Percentiles rank a stretch among this genome's conserved stretches.
Conservation (phyloP, 495 filamentous ascomycete genomes). For the Penicillium taxi region DNA sequence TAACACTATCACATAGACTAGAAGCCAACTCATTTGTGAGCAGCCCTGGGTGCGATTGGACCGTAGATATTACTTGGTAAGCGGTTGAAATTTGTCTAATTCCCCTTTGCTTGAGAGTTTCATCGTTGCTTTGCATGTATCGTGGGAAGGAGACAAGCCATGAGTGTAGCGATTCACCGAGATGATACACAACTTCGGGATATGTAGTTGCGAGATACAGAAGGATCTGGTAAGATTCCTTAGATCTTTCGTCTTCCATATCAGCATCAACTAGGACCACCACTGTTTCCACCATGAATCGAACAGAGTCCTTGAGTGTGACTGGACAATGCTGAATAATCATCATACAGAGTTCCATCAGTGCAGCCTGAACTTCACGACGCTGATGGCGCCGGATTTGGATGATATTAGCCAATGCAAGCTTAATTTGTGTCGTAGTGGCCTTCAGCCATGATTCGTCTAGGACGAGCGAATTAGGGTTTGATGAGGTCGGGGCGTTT, state of each 20-base stretch:
- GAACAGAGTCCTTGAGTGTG: slow-evolving; percentile 61
- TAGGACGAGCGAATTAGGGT: slow-evolving; percentile 28
- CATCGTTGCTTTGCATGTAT: slow-evolving; percentile 78
- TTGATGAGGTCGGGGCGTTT: slow-evolving; percentile 18
- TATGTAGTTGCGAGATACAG: slow-evolving; percentile 57
- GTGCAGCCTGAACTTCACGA: slow-evolving; percentile 57
- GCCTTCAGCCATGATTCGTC: slow-evolving; percentile 70
- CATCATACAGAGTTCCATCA: slow-evolving; percentile 61
- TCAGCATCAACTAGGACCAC: slow-evolving; percentile 63
- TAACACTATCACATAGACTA: slow-evolving; percentile 41
- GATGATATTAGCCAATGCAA: slow-evolving; percentile 72
- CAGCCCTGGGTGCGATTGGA: slow-evolving; percentile 60
- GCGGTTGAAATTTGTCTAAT: slow-evolving; percentile 67
- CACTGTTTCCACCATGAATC: slow-evolving; percentile 71
- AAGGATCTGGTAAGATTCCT: slow-evolving; percentile 39
- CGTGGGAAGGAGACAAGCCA: slow-evolving; percentile 78
- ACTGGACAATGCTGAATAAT: slow-evolving; percentile 68
- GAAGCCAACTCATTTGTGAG: slow-evolving; percentile 60
- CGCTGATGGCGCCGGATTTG: slow-evolving; percentile 69
- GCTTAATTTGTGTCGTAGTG: slow-evolving; percentile 73
- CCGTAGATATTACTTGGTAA: slow-evolving; percentile 56
- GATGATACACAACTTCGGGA: slow-evolving; percentile 51
- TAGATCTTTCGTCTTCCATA: slow-evolving; percentile 32
- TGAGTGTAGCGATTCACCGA: slow-evolving; percentile 66
- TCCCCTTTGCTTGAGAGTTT: slow-evolving; percentile 60